Evolutionary conservation across 176 grass and related monocot species (phyloP).

Genomic region (Carex cristatella): DNA sequence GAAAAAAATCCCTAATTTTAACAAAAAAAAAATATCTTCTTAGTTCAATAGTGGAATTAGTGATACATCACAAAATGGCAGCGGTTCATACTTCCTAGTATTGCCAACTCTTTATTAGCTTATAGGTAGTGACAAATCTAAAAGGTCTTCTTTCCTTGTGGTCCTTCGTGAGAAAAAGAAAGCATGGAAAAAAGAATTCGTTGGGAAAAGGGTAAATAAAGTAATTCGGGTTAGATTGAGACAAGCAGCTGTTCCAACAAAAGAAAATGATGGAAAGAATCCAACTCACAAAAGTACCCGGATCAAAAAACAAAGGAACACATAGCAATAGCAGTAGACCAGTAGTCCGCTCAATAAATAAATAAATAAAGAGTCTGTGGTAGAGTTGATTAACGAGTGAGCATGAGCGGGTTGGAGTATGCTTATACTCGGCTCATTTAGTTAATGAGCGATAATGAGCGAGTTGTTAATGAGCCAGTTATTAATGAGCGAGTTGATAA

Average conservation of each 20-base stretch:
- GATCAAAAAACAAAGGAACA: not conserved
- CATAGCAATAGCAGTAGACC: not conserved
- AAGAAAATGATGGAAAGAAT: conserved; percentile 23
- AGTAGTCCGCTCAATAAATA: not conserved
- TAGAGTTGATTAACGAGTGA: too few relatives aligned
- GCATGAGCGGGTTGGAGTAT: too few relatives aligned
- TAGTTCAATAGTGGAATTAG: too few relatives aligned
- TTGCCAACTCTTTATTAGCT: not conserved
- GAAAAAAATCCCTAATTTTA: not conserved
- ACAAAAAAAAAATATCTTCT: too few relatives aligned
- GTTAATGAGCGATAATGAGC: too few relatives aligned
- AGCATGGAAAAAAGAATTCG: not conserved
- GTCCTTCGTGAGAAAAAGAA: not conserved
- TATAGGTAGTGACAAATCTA: not conserved
- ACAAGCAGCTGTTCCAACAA: conserved; percentile 18
- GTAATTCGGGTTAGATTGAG: not conserved
- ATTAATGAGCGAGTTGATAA: too few relatives aligned
- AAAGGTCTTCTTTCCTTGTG: not conserved
- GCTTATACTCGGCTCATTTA: too few relatives aligned
- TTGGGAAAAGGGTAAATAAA: not conserved
- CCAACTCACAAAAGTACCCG: conserved; percentile 5
- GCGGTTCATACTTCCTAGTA: too few relatives aligned
- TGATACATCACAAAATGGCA: too few relatives aligned
- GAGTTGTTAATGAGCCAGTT: too few relatives aligned
- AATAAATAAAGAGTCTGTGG: too few relatives aligned